Conservation (phyloP, 78 protist species). For the Dictyostelium capitatum region DNA sequence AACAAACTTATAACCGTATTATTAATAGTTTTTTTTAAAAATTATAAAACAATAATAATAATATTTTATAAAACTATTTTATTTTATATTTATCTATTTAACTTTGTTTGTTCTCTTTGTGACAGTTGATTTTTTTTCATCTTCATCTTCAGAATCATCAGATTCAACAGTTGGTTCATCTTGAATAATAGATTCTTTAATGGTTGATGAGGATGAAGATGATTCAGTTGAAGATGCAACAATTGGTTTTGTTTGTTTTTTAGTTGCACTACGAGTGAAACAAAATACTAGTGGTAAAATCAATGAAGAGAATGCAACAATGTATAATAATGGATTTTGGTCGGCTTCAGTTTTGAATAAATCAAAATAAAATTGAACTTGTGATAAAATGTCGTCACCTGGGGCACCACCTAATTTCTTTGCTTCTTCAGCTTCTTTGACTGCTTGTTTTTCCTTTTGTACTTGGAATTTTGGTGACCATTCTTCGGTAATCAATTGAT, state of each 20-base stretch:
- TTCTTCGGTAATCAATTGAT: constrained; percentile 65
- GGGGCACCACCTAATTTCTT: neutral
- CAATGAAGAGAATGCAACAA: constrained; percentile 3
- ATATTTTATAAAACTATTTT: neutral
- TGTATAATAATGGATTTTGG: constrained; percentile 32
- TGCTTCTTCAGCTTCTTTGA: constrained; percentile 66
- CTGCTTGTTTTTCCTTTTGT: constrained; percentile 54
- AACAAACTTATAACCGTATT: neutral
- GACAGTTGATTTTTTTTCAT: neutral
- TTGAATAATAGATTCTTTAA: neutral
- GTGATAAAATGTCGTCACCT: neutral
- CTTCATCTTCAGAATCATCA: neutral
- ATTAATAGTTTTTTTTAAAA: neutral
- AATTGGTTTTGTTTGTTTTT: neutral
- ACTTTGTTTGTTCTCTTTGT: constrained; percentile 14
- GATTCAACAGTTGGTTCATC: constrained; percentile 18
- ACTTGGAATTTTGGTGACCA: constrained; percentile 30
- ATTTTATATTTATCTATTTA: constrained; percentile 22
- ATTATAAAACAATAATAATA: neutral
- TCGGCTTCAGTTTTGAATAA: constrained; percentile 21
- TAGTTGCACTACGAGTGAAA: neutral
- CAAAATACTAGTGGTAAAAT: constrained; percentile 60
- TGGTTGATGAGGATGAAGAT: neutral
- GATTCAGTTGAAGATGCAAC: neutral
- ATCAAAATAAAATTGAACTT: neutral